Evolutionary conservation across 306 rosid species (phyloP), one percentile per base, ranked within the genome.

Genomic region (Prunus mira): DNA sequence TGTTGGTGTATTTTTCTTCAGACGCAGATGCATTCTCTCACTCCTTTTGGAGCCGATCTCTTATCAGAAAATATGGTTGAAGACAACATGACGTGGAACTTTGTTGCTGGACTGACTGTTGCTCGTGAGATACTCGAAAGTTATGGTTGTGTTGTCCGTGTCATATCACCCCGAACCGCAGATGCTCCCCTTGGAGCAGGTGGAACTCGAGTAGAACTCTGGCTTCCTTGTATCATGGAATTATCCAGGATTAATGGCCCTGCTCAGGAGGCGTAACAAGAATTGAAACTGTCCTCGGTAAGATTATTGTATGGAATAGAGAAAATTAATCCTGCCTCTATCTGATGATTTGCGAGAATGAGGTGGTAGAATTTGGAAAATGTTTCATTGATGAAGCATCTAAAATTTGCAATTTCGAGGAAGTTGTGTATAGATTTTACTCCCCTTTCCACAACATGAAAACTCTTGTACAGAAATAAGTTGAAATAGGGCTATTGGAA

Each of bases 61-160:
- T 78, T 77, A 74, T 84, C 93, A 2, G 88, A 85, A 77, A 81
- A 86, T 51, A 86, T 83, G 93, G 79, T 94, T 76, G 98, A 89
- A 82, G 98, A 94, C 89, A 94, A 90, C 73, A 88, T 94, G 95
- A 89, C 98, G 13, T 94, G 97, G 98, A 92, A 94, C 86, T 92
- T 94, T 80, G 89, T 92, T 60, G 98, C 98, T 57, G 98, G 97
- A 77, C 72, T 94, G 81, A 84, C 90, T 22, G 89, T 94, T 85
- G 98, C 98, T 2, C 96, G 98, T 4, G 98, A 94, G 84, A 90
- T 94, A 78, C 96, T 94, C 0, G 97, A 94, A 83, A 86, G 93
- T 77, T 92, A 90, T 68, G 98, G 98, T 49, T 92, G 96, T 74
- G 97, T 92, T 28, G 90, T 92, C 47, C 97, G 97, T 67, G 87